phyloP scores from a whole-genome alignment of 352 stramenopile species.

The Elongisporangium prolatum region DNA sequence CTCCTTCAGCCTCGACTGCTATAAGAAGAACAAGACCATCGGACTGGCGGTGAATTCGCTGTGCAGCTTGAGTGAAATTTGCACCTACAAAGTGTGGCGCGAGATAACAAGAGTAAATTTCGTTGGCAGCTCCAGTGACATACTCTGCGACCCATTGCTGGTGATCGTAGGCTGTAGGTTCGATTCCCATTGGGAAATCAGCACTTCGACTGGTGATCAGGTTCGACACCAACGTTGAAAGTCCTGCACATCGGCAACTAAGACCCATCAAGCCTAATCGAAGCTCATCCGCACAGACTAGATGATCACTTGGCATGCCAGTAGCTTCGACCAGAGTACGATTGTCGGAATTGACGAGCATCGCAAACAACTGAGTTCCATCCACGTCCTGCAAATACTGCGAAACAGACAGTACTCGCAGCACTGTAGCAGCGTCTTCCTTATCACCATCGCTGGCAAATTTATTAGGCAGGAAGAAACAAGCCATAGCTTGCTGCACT shows the following conservation, averaged over 20 bases:
- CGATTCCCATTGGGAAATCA: slow-evolving; percentile 15
- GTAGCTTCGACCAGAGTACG: slow-evolving; percentile 70
- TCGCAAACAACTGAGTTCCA: slow-evolving; percentile 72
- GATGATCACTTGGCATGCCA: slow-evolving; percentile 57
- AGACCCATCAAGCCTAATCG: slow-evolving; percentile 80
- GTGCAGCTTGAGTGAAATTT: slow-evolving; percentile 70
- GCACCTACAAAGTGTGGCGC: slow-evolving; percentile 51
- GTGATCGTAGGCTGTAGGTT: neutral
- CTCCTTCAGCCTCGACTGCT: slow-evolving; percentile 55
- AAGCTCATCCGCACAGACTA: slow-evolving; percentile 82
- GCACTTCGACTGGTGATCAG: slow-evolving; percentile 72
- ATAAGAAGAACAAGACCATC: slow-evolving; percentile 73
- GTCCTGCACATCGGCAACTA: slow-evolving; percentile 71
- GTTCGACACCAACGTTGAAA: slow-evolving; percentile 84
- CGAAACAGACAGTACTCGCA: slow-evolving; percentile 72
- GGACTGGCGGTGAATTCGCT: slow-evolving; percentile 67
- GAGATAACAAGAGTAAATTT: slow-evolving; percentile 76
- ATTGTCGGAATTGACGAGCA: slow-evolving; percentile 84
- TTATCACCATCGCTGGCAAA: slow-evolving; percentile 74
- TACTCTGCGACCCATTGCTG: slow-evolving; percentile 75
- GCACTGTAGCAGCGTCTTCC: slow-evolving; percentile 76
- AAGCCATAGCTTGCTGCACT: slow-evolving; percentile 58
- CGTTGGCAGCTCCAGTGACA: slow-evolving; percentile 65
- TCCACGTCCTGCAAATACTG: slow-evolving; percentile 42
- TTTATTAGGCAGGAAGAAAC: slow-evolving; percentile 86